These are phyloP conservation scores for Cystoisospora suis DNA, from an alignment of 169 alveolate genomes.

Conservation along the genomic window DNA sequence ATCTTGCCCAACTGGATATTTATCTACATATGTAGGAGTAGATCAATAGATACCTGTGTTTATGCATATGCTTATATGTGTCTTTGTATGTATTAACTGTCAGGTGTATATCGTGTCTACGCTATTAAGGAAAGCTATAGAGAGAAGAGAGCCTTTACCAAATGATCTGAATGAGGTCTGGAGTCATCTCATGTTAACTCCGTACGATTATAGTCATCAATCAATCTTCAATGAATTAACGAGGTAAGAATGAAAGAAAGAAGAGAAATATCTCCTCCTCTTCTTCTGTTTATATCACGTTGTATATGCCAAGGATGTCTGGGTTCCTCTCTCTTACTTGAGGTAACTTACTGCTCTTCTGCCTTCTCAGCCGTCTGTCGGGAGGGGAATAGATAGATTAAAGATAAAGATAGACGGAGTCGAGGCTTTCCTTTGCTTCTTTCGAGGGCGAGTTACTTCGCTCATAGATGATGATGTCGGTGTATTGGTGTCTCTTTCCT, in stretches of 20 bases:
- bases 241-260: no score
- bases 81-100: background rate
- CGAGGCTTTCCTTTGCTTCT: background rate
- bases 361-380: background rate
- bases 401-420: background rate
- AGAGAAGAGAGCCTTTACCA: background rate
- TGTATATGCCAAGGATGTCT: no score
- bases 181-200: slow-evolving; percentile 76
- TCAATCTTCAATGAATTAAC: slow-evolving; percentile 72
- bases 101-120: background rate
- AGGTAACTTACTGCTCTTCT: no score
- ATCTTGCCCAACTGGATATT: background rate
- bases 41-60: background rate
- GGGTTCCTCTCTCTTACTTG: no score
- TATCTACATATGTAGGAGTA: background rate
- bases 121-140: slow-evolving; percentile 1
- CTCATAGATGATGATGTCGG: background rate
- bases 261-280: no score
- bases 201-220: slow-evolving; percentile 73
- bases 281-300: no score
- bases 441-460: no score
- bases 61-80: background rate
- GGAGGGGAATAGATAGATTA: background rate
- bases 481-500: background rate
- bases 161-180: slow-evolving; percentile 42